phyloP scores from a whole-genome alignment of 192 early-diverging fungal genomes.

The Coemansia sp. region DNA sequence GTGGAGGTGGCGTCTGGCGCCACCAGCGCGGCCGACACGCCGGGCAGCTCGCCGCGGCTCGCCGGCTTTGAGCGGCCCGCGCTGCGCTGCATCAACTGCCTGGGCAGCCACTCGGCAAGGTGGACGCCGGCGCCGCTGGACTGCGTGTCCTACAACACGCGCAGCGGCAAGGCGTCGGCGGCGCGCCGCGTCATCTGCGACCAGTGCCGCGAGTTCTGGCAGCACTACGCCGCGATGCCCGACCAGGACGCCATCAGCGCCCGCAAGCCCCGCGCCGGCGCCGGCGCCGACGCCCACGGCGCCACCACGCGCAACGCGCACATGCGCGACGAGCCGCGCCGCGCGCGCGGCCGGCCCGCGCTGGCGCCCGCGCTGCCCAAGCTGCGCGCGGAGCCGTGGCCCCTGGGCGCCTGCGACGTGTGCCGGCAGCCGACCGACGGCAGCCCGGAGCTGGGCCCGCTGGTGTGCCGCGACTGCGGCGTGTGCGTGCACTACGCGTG shows the following conservation, averaged over 20 bases:
- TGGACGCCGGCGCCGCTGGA: slow-evolving; percentile 43
- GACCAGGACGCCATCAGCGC: slow-evolving; percentile 31
- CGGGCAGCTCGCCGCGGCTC: slow-evolving; percentile 30
- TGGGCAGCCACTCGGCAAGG: slow-evolving; percentile 16
- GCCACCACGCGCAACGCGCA: slow-evolving; percentile 1
- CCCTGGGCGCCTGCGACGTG: slow-evolving; percentile 33
- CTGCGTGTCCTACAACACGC: slow-evolving; percentile 27
- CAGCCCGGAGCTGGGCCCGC: slow-evolving; percentile 8
- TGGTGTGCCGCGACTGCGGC: slow-evolving; percentile 48
- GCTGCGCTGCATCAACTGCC: slow-evolving; percentile 44
- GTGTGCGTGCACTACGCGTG: slow-evolving; percentile 47
- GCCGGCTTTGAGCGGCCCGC: neutral
- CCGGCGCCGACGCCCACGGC: slow-evolving; percentile 8
- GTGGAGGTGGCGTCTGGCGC: slow-evolving; percentile 32
- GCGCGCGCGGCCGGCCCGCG: slow-evolving; percentile 4
- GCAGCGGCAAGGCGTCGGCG: slow-evolving; percentile 23
- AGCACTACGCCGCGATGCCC: slow-evolving; percentile 43
- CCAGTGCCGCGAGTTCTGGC: slow-evolving; percentile 45
- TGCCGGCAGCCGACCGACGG: slow-evolving; percentile 22
- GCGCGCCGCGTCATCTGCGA: slow-evolving; percentile 37
- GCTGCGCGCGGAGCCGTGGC: slow-evolving; percentile 22
- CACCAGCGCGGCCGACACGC: slow-evolving; percentile 27
- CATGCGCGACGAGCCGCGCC: slow-evolving; percentile 3
- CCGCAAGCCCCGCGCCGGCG: slow-evolving; percentile 16
- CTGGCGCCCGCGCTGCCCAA: slow-evolving; percentile 11